Conservation (phyloP, 305 asterid species). For the Petunia hybrid region DNA sequence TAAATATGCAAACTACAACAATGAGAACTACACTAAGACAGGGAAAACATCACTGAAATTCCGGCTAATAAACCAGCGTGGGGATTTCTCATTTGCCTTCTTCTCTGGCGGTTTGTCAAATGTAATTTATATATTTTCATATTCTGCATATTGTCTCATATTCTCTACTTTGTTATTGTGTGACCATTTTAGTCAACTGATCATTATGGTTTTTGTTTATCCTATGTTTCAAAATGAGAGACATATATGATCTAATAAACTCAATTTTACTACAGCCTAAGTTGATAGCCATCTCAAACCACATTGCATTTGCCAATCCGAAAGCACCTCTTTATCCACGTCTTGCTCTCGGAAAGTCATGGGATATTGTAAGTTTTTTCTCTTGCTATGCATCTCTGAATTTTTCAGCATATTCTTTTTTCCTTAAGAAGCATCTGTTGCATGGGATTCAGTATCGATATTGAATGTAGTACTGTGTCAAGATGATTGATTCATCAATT, state of each 20-base stretch:
- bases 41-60: constrained; percentile 45
- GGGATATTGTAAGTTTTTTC: constrained; percentile 50
- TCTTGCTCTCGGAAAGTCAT: constrained; percentile 54
- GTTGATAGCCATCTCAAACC: constrained; percentile 47
- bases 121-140: constrained; percentile 26
- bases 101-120: constrained; percentile 50
- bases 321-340: constrained; percentile 56
- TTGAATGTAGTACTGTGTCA: constrained; percentile 16
- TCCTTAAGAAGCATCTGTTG: not conserved
- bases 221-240: not conserved
- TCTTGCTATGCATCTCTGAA: not conserved
- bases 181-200: not conserved
- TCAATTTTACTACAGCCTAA: constrained; percentile 43
- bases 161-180: not conserved
- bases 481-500: not conserved
- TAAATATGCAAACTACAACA: constrained; percentile 49
- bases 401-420: not conserved
- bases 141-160: not conserved
- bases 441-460: not conserved
- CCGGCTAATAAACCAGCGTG: constrained; percentile 54
- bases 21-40: constrained; percentile 34
- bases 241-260: not conserved
- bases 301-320: constrained; percentile 48
- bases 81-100: constrained; percentile 56
- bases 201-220: not conserved